These are phyloP conservation scores for Geranium rotundifolium DNA, from an alignment of 345 rosid genomes.

Conservation along the genomic window DNA sequence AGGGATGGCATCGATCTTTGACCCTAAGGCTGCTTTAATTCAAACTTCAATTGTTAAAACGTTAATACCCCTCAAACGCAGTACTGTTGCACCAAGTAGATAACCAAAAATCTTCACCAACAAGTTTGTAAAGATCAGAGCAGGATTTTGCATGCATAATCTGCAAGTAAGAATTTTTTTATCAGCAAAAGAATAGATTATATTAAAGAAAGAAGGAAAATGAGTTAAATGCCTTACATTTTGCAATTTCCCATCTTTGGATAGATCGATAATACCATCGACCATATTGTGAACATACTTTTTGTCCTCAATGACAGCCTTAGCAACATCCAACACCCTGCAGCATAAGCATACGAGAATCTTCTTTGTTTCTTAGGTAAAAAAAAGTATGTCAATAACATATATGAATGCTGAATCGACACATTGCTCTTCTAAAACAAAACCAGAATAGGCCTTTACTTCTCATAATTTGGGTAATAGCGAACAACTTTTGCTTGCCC, in stretches of 20 bases:
- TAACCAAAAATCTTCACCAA: constrained; percentile 97
- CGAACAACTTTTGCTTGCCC: constrained; percentile 91
- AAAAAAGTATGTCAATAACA: background rate
- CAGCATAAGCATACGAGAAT: constrained; percentile 13
- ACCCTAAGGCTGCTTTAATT: background rate
- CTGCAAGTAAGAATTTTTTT: constrained; percentile 27
- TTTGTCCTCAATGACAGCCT: constrained; percentile 66
- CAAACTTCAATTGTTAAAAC: constrained; percentile 6
- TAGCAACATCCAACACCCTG: constrained; percentile 66
- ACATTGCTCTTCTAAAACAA: background rate
- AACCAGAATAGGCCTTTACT: constrained; percentile 28
- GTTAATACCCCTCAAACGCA: constrained; percentile 60
- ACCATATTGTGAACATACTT: constrained; percentile 49
- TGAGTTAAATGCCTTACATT: constrained; percentile 36
- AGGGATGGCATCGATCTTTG: background rate
- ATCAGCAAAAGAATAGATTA: too few species aligned
- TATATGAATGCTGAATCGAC: background rate
- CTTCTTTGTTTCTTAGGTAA: background rate
- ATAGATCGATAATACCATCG: constrained; percentile 50
- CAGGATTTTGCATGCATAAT: constrained; percentile 59
- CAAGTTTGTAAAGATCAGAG: constrained; percentile 59
- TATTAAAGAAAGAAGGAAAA: background rate
- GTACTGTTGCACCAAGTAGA: constrained; percentile 87
- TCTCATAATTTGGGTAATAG: constrained; percentile 65
- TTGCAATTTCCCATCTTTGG: constrained; percentile 54